These are phyloP conservation scores for Hypoxylon sp. DNA, from an alignment of 2,329 filamentous ascomycete genomes.

Conservation along the genomic window DNA sequence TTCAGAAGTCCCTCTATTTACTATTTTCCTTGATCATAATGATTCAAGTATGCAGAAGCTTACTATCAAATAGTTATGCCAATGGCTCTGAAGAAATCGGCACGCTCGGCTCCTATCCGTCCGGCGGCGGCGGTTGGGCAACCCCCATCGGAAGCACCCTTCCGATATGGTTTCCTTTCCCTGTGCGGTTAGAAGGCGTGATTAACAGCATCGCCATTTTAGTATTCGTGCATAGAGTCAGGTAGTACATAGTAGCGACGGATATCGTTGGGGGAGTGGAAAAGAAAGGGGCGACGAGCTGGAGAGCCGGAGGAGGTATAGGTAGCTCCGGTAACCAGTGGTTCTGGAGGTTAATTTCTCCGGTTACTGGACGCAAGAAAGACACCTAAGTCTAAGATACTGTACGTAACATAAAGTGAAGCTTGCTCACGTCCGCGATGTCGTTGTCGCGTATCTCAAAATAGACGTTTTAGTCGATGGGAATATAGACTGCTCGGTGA, in stretches of 20 bases:
- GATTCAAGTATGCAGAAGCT: constrained; percentile 23
- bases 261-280: not conserved
- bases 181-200: constrained; percentile 8
- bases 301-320: constrained; percentile 9
- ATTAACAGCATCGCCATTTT: not conserved
- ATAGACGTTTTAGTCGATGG: not conserved
- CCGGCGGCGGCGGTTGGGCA: not conserved
- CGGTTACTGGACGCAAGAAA: constrained; percentile 2
- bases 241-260: not conserved
- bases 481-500: not conserved
- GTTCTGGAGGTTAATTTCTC: not conserved
- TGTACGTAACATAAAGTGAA: not conserved
- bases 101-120: constrained; percentile 4
- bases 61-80: constrained; percentile 22
- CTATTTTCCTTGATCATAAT: constrained; percentile 7
- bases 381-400: not conserved
- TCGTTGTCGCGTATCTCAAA: constrained; percentile 3
- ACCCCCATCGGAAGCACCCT: not conserved
- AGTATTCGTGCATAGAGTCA: constrained; percentile 1
- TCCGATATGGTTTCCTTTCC: constrained; percentile 9
- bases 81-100: not conserved
- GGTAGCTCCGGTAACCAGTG: not conserved
- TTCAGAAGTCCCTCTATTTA: constrained; percentile 6
- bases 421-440: not conserved
- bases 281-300: constrained; percentile 10